These are phyloP conservation scores for Aspergillus cavernicola DNA, from an alignment of 495 filamentous ascomycete species.

Conservation along the genomic window DNA sequence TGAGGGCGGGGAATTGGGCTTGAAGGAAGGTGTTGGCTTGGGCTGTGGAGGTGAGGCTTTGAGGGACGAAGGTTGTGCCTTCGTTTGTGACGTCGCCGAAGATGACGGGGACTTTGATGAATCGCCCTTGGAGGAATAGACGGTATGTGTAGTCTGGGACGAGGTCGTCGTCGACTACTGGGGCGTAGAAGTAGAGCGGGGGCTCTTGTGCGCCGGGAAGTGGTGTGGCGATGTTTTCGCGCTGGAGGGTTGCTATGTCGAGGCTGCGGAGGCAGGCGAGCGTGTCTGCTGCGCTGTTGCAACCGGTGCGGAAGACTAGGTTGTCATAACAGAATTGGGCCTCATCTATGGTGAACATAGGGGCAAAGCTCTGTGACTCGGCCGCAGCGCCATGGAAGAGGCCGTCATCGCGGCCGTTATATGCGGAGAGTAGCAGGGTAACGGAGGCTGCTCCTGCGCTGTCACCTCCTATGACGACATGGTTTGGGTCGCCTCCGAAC, in stretches of 20 bases:
- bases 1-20: conserved; percentile 61
- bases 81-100: conserved; percentile 71
- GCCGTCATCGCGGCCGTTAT: conserved; percentile 49
- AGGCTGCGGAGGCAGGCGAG: conserved; percentile 57
- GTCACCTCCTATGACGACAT: conserved; percentile 68
- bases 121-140: conserved; percentile 54
- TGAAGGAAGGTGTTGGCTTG: conserved; percentile 53
- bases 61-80: conserved; percentile 61
- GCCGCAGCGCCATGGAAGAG: conserved; percentile 62
- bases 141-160: conserved; percentile 56
- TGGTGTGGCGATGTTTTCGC: conserved; percentile 49
- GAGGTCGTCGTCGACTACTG: conserved; percentile 57
- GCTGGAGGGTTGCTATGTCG: conserved; percentile 46
- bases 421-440: conserved; percentile 62
- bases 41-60: conserved; percentile 40
- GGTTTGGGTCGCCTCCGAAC: conserved; percentile 71
- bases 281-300: conserved; percentile 41
- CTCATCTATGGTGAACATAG: conserved; percentile 54
- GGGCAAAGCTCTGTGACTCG: conserved; percentile 63
- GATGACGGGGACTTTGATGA: conserved; percentile 66
- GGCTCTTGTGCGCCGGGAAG: conserved; percentile 46
- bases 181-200: conserved; percentile 59
- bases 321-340: conserved; percentile 64
- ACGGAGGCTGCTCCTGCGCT: conserved; percentile 68
- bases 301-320: conserved; percentile 55